Evolutionary conservation across 1,284 basidiomycete genomes (phyloP).

Genomic region (Chondrostereum purpureum): DNA sequence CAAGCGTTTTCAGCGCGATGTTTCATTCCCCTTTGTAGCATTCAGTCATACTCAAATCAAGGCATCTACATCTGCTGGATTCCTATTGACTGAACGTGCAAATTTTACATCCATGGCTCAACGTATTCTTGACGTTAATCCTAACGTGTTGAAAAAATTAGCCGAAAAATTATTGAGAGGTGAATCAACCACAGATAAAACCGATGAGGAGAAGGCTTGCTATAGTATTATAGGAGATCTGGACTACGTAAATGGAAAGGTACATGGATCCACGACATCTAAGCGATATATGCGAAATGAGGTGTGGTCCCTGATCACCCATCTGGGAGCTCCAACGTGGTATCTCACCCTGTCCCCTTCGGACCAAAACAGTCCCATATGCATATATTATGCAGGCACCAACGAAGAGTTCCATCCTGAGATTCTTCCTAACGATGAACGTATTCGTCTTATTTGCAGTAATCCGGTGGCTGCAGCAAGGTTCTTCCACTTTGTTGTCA

Average conservation of each 20-base stretch:
- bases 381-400: slow-evolving; percentile 20
- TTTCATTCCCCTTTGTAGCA: no score
- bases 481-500: slow-evolving; percentile 19
- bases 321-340: slow-evolving; percentile 25
- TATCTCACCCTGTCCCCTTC: slow-evolving; percentile 29
- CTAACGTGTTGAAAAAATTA: not conserved
- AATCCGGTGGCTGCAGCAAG: slow-evolving; percentile 22
- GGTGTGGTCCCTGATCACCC: slow-evolving; percentile 26
- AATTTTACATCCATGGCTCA: not conserved
- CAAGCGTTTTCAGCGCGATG: not conserved
- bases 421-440: not conserved
- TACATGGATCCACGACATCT: slow-evolving; percentile 24
- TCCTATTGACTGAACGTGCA: not conserved
- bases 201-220: slow-evolving; percentile 25
- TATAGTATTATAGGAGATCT: slow-evolving; percentile 25
- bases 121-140: not conserved
- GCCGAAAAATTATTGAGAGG: no score
- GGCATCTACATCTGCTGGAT: not conserved
- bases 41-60: not conserved
- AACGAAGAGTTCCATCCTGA: slow-evolving; percentile 8
- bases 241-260: slow-evolving; percentile 23
- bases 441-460: slow-evolving; percentile 11
- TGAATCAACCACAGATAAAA: no score
- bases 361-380: slow-evolving; percentile 24
- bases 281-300: slow-evolving; percentile 28